Percentiles rank a stretch among this genome's conserved stretches.
Evolutionary conservation across 2,329 filamentous ascomycete genomes (phyloP).

Genomic region (Aspergillus spinulosporus): DNA sequence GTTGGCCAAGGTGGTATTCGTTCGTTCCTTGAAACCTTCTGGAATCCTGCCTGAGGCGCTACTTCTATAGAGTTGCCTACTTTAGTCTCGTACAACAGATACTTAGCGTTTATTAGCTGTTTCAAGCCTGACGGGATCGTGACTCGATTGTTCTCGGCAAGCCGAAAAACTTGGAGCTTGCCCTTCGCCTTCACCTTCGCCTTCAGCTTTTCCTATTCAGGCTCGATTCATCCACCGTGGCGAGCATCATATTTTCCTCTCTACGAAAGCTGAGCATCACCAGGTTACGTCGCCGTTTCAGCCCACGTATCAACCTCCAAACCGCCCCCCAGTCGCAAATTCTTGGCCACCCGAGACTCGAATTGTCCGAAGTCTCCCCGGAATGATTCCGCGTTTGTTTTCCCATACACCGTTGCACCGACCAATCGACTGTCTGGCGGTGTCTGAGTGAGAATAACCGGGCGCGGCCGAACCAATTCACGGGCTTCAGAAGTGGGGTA

Average conservation of each 20-base stretch:
- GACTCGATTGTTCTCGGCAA: slow-evolving; percentile 3
- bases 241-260: too few relatives aligned
- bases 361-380: neutral
- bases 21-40: neutral
- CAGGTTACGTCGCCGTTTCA: neutral
- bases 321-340: neutral
- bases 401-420: neutral
- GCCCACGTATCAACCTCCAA: neutral
- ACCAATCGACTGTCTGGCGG: too few relatives aligned
- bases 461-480: neutral
- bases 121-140: neutral
- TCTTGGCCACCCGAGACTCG: neutral
- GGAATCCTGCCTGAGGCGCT: neutral
- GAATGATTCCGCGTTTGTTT: neutral
- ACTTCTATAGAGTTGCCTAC: neutral
- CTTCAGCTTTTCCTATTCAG: neutral
- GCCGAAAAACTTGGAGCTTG: neutral
- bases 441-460: neutral
- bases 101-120: neutral
- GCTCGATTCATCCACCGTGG: too few relatives aligned
- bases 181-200: neutral
- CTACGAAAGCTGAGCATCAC: too few relatives aligned
- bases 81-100: neutral
- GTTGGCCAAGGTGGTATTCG: neutral
- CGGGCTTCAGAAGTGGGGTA: neutral